Conservation (phyloP, 331 rosid genomes). For the Spiraea crenata region DNA sequence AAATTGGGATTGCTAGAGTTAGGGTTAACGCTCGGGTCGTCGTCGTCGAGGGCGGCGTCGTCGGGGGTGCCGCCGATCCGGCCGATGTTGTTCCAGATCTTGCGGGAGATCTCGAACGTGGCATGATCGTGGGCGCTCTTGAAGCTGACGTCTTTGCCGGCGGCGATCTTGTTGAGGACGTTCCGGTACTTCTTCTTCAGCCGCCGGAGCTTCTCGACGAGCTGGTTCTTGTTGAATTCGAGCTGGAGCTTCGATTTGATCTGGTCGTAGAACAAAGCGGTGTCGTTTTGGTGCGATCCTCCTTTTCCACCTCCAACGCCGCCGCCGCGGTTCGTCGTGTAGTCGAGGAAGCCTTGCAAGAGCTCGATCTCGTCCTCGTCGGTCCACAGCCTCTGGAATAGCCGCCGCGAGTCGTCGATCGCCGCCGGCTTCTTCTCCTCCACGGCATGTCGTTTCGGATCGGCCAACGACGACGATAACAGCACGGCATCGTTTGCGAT, state of each 20-base stretch:
- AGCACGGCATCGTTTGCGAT: neutral
- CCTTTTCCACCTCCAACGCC: neutral
- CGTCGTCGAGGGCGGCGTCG: constrained; percentile 43
- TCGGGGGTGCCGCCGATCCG: constrained; percentile 29
- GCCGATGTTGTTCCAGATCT: constrained; percentile 73
- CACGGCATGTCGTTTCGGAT: neutral
- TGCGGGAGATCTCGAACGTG: constrained; percentile 71
- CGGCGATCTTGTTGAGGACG: constrained; percentile 40
- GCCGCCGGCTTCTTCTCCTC: constrained; percentile 35
- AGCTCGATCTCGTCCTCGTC: constrained; percentile 84
- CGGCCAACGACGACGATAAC: neutral
- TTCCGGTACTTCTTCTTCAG: constrained; percentile 68
- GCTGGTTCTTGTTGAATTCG: constrained; percentile 68
- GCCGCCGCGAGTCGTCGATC: constrained; percentile 33
- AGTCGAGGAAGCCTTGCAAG: constrained; percentile 66
- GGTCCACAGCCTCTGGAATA: constrained; percentile 80
- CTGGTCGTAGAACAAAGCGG: constrained; percentile 68
- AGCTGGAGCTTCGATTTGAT: constrained; percentile 60
- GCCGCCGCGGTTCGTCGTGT: constrained; percentile 39
- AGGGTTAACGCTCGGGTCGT: constrained; percentile 34
- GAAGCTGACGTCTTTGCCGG: constrained; percentile 52
- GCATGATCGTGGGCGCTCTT: constrained; percentile 66
- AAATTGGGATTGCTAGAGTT: constrained; percentile 25
- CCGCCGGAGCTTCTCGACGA: constrained; percentile 85
- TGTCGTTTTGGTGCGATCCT: constrained; percentile 52